These are phyloP conservation scores for Inonotus hispidus DNA, from an alignment of 1,284 basidiomycete genomes.

Conservation along the genomic window DNA sequence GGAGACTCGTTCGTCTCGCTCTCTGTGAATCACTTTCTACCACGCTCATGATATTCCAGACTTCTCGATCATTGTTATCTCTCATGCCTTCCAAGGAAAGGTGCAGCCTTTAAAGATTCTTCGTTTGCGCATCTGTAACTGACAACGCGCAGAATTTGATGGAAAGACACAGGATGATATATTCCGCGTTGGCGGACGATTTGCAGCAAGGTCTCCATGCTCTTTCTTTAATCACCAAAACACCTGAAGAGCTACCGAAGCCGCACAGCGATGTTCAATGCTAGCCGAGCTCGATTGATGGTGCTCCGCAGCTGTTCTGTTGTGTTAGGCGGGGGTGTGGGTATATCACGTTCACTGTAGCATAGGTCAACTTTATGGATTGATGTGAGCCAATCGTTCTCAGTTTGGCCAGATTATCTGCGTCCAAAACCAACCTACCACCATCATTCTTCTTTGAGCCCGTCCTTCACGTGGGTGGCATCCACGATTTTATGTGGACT, in stretches of 20 bases:
- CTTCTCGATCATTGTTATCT: constrained; percentile 68
- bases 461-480: background rate
- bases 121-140: background rate
- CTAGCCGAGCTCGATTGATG: constrained; percentile 2
- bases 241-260: constrained; percentile 33
- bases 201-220: constrained; percentile 66
- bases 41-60: constrained; percentile 37
- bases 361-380: background rate
- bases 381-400: background rate
- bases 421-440: background rate
- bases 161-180: constrained; percentile 74
- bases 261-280: background rate
- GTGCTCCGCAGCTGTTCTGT: background rate
- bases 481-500: background rate
- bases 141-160: constrained; percentile 52
- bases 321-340: background rate
- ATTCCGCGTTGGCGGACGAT: constrained; percentile 63
- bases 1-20: constrained; percentile 56
- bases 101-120: constrained; percentile 30
- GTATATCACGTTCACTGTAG: background rate
- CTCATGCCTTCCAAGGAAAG: constrained; percentile 66
- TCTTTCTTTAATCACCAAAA: constrained; percentile 69
- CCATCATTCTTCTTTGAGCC: background rate
- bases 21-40: background rate
- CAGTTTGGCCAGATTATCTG: background rate